These are phyloP conservation scores for Pseudomonodictys pantanalensis DNA, from an alignment of 495 filamentous ascomycete species.

Conservation along the genomic window DNA sequence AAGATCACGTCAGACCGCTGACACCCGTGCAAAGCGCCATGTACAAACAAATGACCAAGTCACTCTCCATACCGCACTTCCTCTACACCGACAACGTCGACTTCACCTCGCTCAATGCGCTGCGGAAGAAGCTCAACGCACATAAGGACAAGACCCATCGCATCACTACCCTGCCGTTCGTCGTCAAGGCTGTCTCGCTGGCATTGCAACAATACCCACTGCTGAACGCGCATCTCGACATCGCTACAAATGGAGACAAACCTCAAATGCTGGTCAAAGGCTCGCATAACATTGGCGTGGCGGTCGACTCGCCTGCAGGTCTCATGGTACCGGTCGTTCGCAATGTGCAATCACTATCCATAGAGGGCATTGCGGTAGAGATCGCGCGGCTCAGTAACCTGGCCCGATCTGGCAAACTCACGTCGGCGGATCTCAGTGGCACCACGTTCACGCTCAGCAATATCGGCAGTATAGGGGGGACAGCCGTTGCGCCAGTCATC, in stretches of 20 bases:
- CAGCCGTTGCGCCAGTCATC: constrained; percentile 87
- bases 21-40: constrained; percentile 82
- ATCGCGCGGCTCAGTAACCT: constrained; percentile 68
- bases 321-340: constrained; percentile 94
- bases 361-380: constrained; percentile 74
- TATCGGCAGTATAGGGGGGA: constrained; percentile 94
- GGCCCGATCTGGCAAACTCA: constrained; percentile 70
- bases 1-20: constrained; percentile 64
- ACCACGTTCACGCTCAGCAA: constrained; percentile 96
- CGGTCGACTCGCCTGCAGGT: constrained; percentile 88
- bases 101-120: constrained; percentile 64
- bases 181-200: constrained; percentile 90
- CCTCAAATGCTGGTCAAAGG: constrained; percentile 68
- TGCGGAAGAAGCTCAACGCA: constrained; percentile 67
- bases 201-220: constrained; percentile 76
- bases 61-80: constrained; percentile 87
- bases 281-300: constrained; percentile 92
- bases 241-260: constrained; percentile 51
- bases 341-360: constrained; percentile 69
- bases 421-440: constrained; percentile 71
- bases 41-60: constrained; percentile 98
- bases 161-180: constrained; percentile 86
- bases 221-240: constrained; percentile 81
- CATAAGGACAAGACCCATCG: constrained; percentile 38
- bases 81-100: constrained; percentile 85